Conservation (phyloP, 306 rosid genomes). For the Mucuna pruriens region DNA sequence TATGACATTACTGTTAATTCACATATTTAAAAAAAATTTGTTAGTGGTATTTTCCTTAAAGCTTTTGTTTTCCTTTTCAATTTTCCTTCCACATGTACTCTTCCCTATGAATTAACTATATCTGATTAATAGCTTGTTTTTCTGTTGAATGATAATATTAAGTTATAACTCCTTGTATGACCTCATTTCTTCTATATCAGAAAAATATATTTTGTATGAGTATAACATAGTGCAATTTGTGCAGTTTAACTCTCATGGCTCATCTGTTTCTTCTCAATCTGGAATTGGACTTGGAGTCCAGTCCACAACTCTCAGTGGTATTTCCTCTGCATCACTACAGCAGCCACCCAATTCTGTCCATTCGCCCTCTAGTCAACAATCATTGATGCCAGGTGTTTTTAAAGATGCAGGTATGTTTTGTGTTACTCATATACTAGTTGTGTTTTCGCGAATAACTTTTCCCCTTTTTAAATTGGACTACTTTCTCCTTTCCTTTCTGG, state of each 20-base stretch:
- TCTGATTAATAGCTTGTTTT: neutral
- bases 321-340: conserved; percentile 69
- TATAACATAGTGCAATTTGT: conserved; percentile 41
- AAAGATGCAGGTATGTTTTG: conserved; percentile 67
- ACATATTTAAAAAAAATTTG: neutral
- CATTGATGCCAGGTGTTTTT: conserved; percentile 58
- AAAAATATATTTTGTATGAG: conserved; percentile 38
- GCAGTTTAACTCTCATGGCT: conserved; percentile 83
- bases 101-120: neutral
- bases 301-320: conserved; percentile 66
- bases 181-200: neutral
- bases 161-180: neutral
- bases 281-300: conserved; percentile 82
- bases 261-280: conserved; percentile 79
- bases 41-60: neutral
- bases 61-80: neutral
- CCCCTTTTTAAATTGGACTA: neutral
- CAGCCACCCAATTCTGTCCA: conserved; percentile 74
- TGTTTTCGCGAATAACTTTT: conserved; percentile 19
- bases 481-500: conserved; percentile 17
- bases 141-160: conserved; percentile 21
- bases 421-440: neutral
- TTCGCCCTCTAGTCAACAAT: conserved; percentile 75
- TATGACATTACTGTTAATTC: neutral
- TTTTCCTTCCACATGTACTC: conserved; percentile 4